Base-by-base conservation (phyloP, 2,329 filamentous ascomycete genomes). In the Didymosphaeria variabile region DNA sequence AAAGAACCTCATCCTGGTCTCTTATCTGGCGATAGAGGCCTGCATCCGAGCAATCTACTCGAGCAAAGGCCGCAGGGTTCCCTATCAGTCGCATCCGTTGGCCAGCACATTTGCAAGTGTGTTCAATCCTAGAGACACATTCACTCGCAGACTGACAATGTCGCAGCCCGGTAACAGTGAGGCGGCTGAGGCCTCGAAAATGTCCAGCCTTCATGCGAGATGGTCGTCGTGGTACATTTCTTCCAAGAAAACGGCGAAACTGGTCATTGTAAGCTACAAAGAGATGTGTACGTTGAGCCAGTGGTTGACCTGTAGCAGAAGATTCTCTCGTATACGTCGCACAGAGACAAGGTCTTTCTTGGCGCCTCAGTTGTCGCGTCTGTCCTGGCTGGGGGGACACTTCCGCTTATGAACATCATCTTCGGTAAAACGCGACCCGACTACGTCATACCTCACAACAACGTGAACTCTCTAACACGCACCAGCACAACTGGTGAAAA, bases 341-440 rank as follows among this genome's bases (percentile, higher is more conserved):
- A 23, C 17, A 55, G 26, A 45, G 69, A 71, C 58, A 59, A 64
- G 32, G 19, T 58, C 19, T 63, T 65, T 21, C 58, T 72, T 32
- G 21, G 59, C 6, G 54, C 49, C 50, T 68, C 70, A 19, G 46
- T 63, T 10, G 9, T 69, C 13, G 60, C 70, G 13, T 72, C 69
- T 26, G 40, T 68, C 23, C 64, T 62, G 40, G 61, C 70, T 50
- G 70, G 70, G 12, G 66, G 67, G 3, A 71, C 72, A 13, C 62
- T 85, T 0, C 85, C 85, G 0, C 67, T 87, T 32, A 87, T 88
- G 84, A 85, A 87, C 51, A 79, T 88, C 38, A 77, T 88, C 10
- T 87, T 88, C 71, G 86, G 86, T 63, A 47, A 53, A 17, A 34
- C 23, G 34, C 13, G 23, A 53, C 12, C 23, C n/a, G 32, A 36